Conservation (phyloP, 805 yeast species). For the Peterozyma toletana region DNA sequence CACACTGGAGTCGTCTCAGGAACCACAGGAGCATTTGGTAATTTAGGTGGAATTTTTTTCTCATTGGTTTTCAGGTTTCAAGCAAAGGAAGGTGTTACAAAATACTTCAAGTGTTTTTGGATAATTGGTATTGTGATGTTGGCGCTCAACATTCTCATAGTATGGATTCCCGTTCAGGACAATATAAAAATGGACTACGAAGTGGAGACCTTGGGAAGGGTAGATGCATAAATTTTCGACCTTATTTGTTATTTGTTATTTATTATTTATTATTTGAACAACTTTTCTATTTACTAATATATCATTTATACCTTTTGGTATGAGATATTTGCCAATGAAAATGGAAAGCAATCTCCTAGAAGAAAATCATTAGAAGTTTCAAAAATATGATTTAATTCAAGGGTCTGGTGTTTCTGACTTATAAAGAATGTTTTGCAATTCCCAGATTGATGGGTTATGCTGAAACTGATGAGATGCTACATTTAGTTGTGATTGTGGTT, state of each 20-base stretch:
- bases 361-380: too few relatives aligned
- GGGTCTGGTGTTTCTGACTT: too few relatives aligned
- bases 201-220: background rate
- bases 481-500: background rate
- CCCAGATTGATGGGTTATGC: background rate
- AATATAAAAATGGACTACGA: conserved; percentile 13
- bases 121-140: conserved; percentile 23
- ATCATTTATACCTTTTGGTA: background rate
- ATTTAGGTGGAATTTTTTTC: conserved; percentile 27
- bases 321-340: too few relatives aligned
- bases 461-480: background rate
- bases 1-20: conserved; percentile 31
- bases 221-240: too few relatives aligned
- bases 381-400: too few relatives aligned
- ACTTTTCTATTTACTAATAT: background rate
- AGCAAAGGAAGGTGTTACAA: conserved; percentile 15
- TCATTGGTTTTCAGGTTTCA: conserved; percentile 26
- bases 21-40: conserved; percentile 27
- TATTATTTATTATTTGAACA: background rate
- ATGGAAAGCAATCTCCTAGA: too few relatives aligned
- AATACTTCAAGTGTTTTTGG: conserved; percentile 24
- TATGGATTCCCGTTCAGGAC: conserved; percentile 18
- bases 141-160: conserved; percentile 15
- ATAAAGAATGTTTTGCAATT: too few relatives aligned
- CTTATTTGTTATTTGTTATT: background rate